Evolutionary conservation across 1,139 yeast genomes (phyloP).

Genomic region (Suhomyces chickasaworum): DNA sequence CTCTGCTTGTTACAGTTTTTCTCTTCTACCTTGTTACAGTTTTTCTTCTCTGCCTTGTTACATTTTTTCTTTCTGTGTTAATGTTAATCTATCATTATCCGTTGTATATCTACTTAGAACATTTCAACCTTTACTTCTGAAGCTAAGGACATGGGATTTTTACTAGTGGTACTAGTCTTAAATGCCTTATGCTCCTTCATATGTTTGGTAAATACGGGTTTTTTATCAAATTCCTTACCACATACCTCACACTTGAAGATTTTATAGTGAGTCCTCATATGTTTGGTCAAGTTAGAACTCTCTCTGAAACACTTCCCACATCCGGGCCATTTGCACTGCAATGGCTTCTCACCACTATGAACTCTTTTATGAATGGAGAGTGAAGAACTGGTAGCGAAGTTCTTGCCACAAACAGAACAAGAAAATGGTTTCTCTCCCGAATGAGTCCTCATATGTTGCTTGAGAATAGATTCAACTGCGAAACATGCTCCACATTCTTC

Average conservation of each 20-base stretch:
- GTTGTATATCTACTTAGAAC: background rate
- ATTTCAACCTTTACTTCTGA: background rate
- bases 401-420: slow-evolving; percentile 51
- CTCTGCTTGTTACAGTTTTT: too few species aligned
- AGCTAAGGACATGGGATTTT: background rate
- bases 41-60: background rate
- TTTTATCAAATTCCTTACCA: slow-evolving; percentile 51
- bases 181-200: slow-evolving; percentile 24
- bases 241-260: slow-evolving; percentile 54
- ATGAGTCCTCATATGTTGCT: slow-evolving; percentile 80
- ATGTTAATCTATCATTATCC: background rate
- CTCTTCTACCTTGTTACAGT: too few species aligned
- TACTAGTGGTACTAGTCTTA: background rate
- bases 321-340: slow-evolving; percentile 73
- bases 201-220: slow-evolving; percentile 45
- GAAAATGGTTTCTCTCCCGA: slow-evolving; percentile 74
- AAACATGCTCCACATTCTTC: slow-evolving; percentile 66
- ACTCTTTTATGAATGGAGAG: slow-evolving; percentile 56
- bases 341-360: slow-evolving; percentile 73
- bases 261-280: slow-evolving; percentile 68
- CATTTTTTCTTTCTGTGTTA: background rate
- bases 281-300: slow-evolving; percentile 85
- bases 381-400: slow-evolving; percentile 56
- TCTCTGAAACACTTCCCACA: slow-evolving; percentile 88
- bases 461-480: slow-evolving; percentile 65